Evolutionary conservation across 2,329 filamentous ascomycete genomes (phyloP), one percentile per base, ranked within the genome.

Genomic region (Colletotrichum lupini): DNA sequence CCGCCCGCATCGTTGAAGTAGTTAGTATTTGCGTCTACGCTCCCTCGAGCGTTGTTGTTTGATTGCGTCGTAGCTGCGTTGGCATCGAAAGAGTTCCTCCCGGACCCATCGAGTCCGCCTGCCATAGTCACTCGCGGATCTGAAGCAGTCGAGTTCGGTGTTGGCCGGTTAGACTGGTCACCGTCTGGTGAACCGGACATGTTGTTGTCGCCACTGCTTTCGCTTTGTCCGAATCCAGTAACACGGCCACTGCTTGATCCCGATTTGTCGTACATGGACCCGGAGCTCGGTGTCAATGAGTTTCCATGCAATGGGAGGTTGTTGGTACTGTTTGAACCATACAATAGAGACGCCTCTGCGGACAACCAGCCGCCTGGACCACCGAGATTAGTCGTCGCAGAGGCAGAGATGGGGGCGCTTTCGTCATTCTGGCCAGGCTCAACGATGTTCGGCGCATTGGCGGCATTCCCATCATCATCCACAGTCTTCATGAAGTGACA

Each of bases 121-220:
- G 73, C 58, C 37, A 63, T 72, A 61, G 62, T 72, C 74, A 67
- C 80, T 19, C 80, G 80, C 28, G 82, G 79, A n/a, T 88, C 86
- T 2, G 87, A 87, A 1, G 82, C 82, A 76, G 87, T 90, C 4
- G 90, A 92, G 76, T 89, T 91, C 3, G 90, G 90, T 12, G 90
- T 92, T 26, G 86, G 88, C n/a, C 87, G 83, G 73, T 85, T 89
- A 3, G 89, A 90, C 60, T 82, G 82, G 7, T 83, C 84, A 26
- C 83, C 84, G 22, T 88, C 87, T 2, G 88, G 85, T 0, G 88
- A 89, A 4, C 81, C 83, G 1, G 86, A 87, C 68, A 85, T 78
- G 64, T 85, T 87, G 26, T 81, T 82, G 19, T 82, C 81, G n/a
- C 85, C 87, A 66, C 81, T 83, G 55, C 80, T 80, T n/a, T 86